Conservation (phyloP, 176 grass and related monocot genomes). For the Aegilops umbellulata region DNA sequence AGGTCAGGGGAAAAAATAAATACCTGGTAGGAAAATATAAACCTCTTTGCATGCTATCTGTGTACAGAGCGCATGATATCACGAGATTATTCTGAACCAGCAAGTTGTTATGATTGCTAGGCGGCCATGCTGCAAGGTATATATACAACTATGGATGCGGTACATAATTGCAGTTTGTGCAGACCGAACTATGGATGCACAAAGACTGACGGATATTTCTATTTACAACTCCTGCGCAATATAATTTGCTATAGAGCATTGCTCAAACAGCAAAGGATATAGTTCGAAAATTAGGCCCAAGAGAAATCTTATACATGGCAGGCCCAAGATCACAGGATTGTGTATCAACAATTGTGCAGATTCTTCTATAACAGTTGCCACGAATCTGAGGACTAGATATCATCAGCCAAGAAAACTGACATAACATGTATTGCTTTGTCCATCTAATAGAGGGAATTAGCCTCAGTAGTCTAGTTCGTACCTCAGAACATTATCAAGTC, state of each 20-base stretch:
- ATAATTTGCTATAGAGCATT: background rate
- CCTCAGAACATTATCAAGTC: constrained; percentile 51
- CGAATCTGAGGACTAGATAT: constrained; percentile 6
- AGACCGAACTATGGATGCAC: background rate
- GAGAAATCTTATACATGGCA: constrained; percentile 60
- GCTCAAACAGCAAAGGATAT: constrained; percentile 67
- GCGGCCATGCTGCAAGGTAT: background rate
- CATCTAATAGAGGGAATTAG: constrained; percentile 87
- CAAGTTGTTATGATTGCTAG: background rate
- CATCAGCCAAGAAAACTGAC: background rate
- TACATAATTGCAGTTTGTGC: no score
- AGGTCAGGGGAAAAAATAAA: background rate
- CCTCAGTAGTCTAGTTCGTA: constrained; percentile 50
- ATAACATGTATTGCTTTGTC: constrained; percentile 85
- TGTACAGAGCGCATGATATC: background rate
- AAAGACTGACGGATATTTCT: background rate
- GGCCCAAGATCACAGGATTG: constrained; percentile 35
- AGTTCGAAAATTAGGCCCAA: constrained; percentile 62
- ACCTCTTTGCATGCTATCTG: background rate
- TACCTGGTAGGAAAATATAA: background rate
- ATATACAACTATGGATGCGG: no score
- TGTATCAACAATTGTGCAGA: background rate
- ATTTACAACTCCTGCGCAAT: background rate
- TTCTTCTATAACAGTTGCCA: background rate
- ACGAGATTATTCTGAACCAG: background rate